Evolutionary conservation across 2,329 filamentous ascomycete genomes (phyloP), one percentile per base, ranked within the genome.

Genomic region (Colletotrichum sp.): DNA sequence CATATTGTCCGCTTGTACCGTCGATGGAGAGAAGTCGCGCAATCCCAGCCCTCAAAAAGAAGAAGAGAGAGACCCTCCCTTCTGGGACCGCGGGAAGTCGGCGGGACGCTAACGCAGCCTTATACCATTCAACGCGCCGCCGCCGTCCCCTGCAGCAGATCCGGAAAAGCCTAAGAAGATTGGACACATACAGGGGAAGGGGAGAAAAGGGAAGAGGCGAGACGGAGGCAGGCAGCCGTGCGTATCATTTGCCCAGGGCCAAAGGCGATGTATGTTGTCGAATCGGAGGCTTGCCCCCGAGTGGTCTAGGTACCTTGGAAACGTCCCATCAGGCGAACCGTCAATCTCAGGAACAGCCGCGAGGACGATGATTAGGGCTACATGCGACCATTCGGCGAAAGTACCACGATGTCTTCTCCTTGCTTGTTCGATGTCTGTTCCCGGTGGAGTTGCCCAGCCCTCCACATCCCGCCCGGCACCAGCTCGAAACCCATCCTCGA

Each of bases 241-340:
- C 64, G 55, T 62, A 18, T 61, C 12, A n/a, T 16, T 36, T 25
- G 15, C 67, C 43, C 10, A 22, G 43, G 43, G 58, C 58, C 18
- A n/a, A 16, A 34, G 12, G n/a, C n/a, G 28, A 27, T 56, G 62
- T 52, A 27, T 56, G 62, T 52, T 32, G 6, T 69, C 70, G 56
- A 73, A 72, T 25, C 22, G 65, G 61, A 71, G 48, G 32, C 39
- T 52, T 65, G 43, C 60, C 56, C 30, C 32, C 25, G 43, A 13
- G 6, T 43, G 22, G 48, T 22, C 43, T 32, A 43, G 30, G 66
- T 61, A n/a, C 32, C 12, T 52, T 52, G 43, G 43, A 52, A 52
- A 52, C 52, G 61, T 72, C 73, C 56, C 73, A 72, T 67, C 55
- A 73, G 32, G 15, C 48, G 62, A 68, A 65, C 27, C 16, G 28